Conservation (phyloP, 441 rosid species). For the Gossypium gossypioides region DNA sequence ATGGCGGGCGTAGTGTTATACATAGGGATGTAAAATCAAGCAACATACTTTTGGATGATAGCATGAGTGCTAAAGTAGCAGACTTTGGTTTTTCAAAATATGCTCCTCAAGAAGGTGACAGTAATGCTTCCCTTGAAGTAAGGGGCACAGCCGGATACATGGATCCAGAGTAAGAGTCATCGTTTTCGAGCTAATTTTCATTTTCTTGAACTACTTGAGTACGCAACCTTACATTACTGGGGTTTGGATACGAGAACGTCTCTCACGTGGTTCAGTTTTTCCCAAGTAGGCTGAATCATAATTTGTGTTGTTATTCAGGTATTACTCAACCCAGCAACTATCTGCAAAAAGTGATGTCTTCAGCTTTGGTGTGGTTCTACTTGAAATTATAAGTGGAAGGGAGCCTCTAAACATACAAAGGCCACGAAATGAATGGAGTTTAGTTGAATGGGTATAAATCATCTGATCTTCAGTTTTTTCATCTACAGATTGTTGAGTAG, state of each 20-base stretch:
- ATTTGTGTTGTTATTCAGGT: conserved; percentile 31
- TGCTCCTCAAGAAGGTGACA: conserved; percentile 75
- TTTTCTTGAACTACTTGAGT: not conserved
- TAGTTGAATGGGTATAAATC: conserved; percentile 64
- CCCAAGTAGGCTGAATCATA: not conserved
- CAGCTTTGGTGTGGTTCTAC: conserved; percentile 69
- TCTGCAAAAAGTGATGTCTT: conserved; percentile 72
- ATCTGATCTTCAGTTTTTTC: conserved; percentile 11
- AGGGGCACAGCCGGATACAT: conserved; percentile 75
- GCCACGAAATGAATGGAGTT: conserved; percentile 66
- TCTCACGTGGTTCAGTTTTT: too few species aligned
- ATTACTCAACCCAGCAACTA: conserved; percentile 61
- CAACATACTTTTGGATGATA: conserved; percentile 64
- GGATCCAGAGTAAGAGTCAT: conserved; percentile 56
- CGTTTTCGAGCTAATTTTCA: not conserved
- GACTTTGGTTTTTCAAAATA: conserved; percentile 75
- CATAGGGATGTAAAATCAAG: conserved; percentile 77
- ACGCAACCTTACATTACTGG: not conserved
- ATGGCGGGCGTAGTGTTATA: conserved; percentile 44
- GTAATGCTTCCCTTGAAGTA: conserved; percentile 64
- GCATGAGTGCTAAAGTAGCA: conserved; percentile 66
- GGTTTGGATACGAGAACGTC: not conserved
- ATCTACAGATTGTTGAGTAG: not conserved
- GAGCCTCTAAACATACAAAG: conserved; percentile 68
- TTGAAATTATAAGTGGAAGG: conserved; percentile 59